Evolutionary conservation across 805 yeast species (phyloP).

Genomic region (Hagleromyces aurorensis): DNA sequence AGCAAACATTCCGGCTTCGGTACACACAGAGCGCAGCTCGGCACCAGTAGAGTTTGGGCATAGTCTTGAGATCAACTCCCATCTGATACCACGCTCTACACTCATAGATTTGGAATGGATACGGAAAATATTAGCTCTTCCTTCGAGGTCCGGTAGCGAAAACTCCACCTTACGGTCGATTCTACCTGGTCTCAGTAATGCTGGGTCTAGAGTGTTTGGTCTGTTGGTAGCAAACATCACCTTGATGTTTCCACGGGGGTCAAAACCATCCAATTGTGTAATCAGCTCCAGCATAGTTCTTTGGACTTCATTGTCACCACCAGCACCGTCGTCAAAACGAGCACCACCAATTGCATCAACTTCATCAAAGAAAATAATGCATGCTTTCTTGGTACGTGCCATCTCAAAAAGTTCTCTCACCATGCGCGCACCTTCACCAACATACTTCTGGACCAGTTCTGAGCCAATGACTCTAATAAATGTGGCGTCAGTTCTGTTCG

Average conservation of each 20-base stretch:
- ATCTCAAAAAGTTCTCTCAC: conserved; percentile 96
- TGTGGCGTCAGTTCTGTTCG: conserved; percentile 98
- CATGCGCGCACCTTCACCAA: conserved; percentile 99
- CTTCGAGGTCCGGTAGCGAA: conserved; percentile 92
- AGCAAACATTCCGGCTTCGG: conserved; percentile 99
- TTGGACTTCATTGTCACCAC: conserved; percentile 98
- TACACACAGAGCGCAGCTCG: conserved; percentile 94
- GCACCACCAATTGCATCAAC: conserved; percentile 99
- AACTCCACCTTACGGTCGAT: conserved; percentile 98
- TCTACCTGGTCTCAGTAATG: conserved; percentile 95
- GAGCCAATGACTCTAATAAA: conserved; percentile 98
- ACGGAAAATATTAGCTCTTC: conserved; percentile 94
- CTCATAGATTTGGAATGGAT: conserved; percentile 98
- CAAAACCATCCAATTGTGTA: conserved; percentile 97
- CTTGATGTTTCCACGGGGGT: conserved; percentile 96
- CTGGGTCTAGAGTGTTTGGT: conserved; percentile 97
- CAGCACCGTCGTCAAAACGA: conserved; percentile 99
- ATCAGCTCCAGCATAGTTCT: conserved; percentile 98
- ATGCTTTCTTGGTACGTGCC: conserved; percentile 98
- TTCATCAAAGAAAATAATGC: conserved; percentile 96
- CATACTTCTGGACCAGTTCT: conserved; percentile 95
- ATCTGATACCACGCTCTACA: conserved; percentile 92
- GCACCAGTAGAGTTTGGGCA: conserved; percentile 99
- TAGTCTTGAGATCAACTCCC: conserved; percentile 95
- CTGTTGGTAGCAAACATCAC: conserved; percentile 99